phyloP scores from a whole-genome alignment of 2,329 filamentous ascomycete genomes.

The Ramularia endophylla region DNA sequence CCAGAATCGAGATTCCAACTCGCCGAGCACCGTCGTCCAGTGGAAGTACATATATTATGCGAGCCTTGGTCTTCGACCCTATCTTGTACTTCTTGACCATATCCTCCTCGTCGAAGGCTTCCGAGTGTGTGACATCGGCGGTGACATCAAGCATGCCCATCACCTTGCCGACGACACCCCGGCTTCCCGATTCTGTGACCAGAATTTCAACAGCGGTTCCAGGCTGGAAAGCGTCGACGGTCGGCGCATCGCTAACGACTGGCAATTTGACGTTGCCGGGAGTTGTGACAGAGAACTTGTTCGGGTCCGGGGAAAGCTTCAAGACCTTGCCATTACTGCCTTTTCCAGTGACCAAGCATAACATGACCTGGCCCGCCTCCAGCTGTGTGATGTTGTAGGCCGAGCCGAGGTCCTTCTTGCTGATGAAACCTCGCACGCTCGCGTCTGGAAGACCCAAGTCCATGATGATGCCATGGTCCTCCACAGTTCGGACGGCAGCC shows the following conservation, averaged over 20 bases:
- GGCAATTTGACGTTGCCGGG: constrained; percentile 20
- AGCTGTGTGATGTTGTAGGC: constrained; percentile 60
- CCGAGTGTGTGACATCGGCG: constrained; percentile 85
- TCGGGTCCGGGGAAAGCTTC: constrained; percentile 72
- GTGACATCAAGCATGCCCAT: constrained; percentile 89
- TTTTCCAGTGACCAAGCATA: constrained; percentile 74
- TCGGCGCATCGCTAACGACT: constrained; percentile 66
- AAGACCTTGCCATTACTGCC: constrained; percentile 74
- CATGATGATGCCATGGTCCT: constrained; percentile 94
- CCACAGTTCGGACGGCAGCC: constrained; percentile 82
- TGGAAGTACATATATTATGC: constrained; percentile 84
- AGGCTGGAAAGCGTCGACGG: constrained; percentile 83
- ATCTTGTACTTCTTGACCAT: constrained; percentile 74
- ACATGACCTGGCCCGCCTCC: constrained; percentile 75
- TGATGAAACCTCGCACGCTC: constrained; percentile 73
- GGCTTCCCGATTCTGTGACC: constrained; percentile 65
- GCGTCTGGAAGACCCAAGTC: constrained; percentile 70
- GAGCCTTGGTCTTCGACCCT: constrained; percentile 75
- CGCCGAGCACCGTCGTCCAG: constrained; percentile 66
- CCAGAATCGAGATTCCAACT: constrained; percentile 78
- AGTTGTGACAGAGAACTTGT: constrained; percentile 28
- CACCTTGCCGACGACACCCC: constrained; percentile 81
- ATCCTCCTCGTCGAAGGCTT: constrained; percentile 60
- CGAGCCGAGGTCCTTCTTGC: constrained; percentile 71
- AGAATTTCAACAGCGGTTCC: constrained; percentile 86